Percentiles rank a stretch among this genome's conserved stretches.
Conservation (phyloP, 441 rosid genomes). For the Erodium chrysanthum region DNA sequence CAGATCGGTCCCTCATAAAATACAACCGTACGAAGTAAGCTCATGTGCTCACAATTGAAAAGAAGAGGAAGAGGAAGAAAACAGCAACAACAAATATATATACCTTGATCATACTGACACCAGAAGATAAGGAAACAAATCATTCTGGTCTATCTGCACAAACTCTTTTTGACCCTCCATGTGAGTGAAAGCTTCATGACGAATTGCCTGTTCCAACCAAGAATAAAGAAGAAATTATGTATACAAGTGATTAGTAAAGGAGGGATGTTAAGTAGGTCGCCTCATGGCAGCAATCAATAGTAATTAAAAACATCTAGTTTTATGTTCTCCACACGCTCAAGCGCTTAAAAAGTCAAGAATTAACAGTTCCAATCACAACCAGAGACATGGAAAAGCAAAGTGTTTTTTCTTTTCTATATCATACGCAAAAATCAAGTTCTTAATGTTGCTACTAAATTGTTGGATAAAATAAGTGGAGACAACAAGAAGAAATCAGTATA, state of each 20-base stretch:
- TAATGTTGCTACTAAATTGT: not conserved
- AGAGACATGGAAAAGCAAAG: not conserved
- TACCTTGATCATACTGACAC: conserved; percentile 98
- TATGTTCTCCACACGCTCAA: conserved; percentile 2
- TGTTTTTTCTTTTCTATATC: not conserved
- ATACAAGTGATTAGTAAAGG: not conserved
- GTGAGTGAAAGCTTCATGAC: conserved; percentile 97
- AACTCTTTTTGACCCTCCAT: conserved; percentile 88
- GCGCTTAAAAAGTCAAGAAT: not conserved
- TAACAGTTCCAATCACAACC: not conserved
- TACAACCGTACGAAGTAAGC: conserved; percentile 8
- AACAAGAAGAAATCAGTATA: conserved; percentile 6
- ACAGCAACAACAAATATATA: not conserved
- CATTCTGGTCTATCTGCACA: conserved; percentile 88
- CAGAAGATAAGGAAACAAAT: conserved; percentile 95
- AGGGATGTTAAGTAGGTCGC: not conserved
- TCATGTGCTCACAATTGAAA: conserved; percentile 10
- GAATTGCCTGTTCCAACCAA: conserved; percentile 61
- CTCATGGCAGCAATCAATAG: not conserved
- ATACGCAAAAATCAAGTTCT: not conserved
- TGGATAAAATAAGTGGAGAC: not conserved
- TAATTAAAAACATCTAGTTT: not conserved
- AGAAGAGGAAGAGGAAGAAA: conserved; percentile 14
- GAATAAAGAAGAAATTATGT: not conserved
- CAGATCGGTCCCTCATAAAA: conserved; percentile 6